Evolutionary conservation across 1,139 yeast genomes (phyloP).

Genomic region (Protomyces lactucae-debilis): DNA sequence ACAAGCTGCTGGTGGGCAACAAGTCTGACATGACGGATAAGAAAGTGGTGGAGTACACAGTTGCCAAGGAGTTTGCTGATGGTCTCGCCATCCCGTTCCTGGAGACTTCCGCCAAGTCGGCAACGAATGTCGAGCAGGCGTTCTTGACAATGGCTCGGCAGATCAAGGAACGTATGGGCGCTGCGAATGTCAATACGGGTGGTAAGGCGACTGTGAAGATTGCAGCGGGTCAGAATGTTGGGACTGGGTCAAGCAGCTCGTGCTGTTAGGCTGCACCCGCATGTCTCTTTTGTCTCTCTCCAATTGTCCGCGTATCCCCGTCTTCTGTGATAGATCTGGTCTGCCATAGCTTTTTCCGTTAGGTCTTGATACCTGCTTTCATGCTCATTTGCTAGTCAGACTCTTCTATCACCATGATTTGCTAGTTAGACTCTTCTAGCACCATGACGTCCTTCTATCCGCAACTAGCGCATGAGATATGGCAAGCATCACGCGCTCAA

Average conservation of each 20-base stretch:
- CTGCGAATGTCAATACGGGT: conserved; percentile 50
- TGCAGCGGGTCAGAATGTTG: conserved; percentile 77
- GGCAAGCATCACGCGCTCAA: background rate
- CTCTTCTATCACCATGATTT: too few relatives aligned
- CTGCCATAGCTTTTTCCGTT: conserved; percentile 3
- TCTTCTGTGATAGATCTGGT: conserved; percentile 1
- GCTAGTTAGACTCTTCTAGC: too few relatives aligned
- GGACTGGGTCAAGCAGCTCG: conserved; percentile 58
- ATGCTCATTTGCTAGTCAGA: too few relatives aligned
- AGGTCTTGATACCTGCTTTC: background rate
- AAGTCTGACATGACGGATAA: conserved; percentile 92
- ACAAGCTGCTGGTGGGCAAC: conserved; percentile 93
- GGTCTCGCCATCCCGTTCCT: conserved; percentile 91
- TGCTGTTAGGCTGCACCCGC: conserved; percentile 54
- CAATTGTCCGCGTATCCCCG: background rate
- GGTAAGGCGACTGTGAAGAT: conserved; percentile 74
- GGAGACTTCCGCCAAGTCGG: conserved; percentile 93
- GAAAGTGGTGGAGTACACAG: conserved; percentile 92
- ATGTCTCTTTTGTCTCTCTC: background rate
- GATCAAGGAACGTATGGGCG: conserved; percentile 93
- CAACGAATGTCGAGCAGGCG: conserved; percentile 97
- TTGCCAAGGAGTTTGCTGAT: conserved; percentile 97
- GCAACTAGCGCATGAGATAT: background rate
- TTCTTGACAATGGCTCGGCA: conserved; percentile 98
- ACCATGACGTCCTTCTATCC: background rate